Evolutionary conservation across 2,329 filamentous ascomycete species (phyloP), one percentile per base, ranked within the genome.

Genomic region (Pseudonectria buxi): DNA sequence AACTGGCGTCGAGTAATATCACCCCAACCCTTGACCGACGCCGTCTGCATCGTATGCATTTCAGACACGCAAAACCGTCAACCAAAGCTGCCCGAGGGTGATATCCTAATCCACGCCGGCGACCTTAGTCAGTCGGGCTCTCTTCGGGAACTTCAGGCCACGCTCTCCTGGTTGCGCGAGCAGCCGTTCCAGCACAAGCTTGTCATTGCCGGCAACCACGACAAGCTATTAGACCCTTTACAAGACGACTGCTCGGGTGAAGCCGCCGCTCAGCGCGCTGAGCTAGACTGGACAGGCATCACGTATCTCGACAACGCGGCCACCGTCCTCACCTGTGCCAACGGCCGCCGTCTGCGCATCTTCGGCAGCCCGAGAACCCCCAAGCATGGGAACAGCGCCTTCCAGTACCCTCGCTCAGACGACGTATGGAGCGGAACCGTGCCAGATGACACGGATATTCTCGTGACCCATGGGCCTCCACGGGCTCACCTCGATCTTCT

Each of bases 51-150:
- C 6, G 61, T 65, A 10, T 68, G 63, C 46, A 42, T 69, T 24
- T 69, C 67, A 6, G 65, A 70, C 42, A 70, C 65, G 10, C 65
- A 69, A 49, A 64, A 62, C 40, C 53, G 41, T 12, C 53, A 56
- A 9, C 60, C 58, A 4, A 33, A 36, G 2, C 40, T 71, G 7
- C 65, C 65, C 1, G 26, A 42, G 3, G 68, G 63, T 2, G 67
- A 72, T 41, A 48, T 71, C 2, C 57, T 72, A 11, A 55, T 72
- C 32, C 67, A 72, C 39, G 64, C 67, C 1, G 68, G 69, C 14
- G 67, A 72, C 40, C 55, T 72, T n/a, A 68, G 65, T 1, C 51
- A 65, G 33, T 54, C 55, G n/a, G 68, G 65, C n/a, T 60, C 64
- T 1, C 53, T 60, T 14, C 44, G 52, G 4, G 67, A 70, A 40